Evolutionary conservation across 139 green algal species (phyloP), one percentile per base, ranked within the genome.

Genomic region (Astrephomene gubernaculifera): DNA sequence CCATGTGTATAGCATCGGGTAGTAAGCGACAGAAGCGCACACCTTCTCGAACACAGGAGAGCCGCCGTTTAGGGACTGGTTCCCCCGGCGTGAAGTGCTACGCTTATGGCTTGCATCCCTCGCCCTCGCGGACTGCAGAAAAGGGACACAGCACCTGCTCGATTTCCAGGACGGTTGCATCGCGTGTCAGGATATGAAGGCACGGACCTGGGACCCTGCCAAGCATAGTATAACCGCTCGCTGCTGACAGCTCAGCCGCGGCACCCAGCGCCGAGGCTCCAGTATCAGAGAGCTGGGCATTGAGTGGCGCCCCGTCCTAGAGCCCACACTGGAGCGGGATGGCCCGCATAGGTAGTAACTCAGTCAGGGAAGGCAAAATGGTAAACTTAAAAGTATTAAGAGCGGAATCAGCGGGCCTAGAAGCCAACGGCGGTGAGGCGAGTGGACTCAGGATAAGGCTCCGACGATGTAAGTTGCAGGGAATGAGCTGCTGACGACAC

Each of bases 131-230:
- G 71, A 39, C 71, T 79, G 71, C 45, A 64, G 4, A 29, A 29
- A 0, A 41, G n/a, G n/a, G n/a, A n/a, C n/a, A 61, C 71, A 64
- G 10, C 14, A 49, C 45, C 12, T 41, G 12, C 31, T 38, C 44
- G 44, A 8, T 17, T 54, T 39, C 38, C 39, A 75, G 38, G 38
- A 39, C 61, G 61, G 68, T 39, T 75, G 68, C 68, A 75, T 38
- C 68, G 8, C 65, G 36, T 39, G 17, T 54, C n/a, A n/a, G n/a
- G n/a, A n/a, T 75, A 57, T 33, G 27, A 57, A 57, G 21, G 57
- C 57, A 65, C 71, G 19, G 14, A 80, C 71, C 71, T 81, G 73
- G 35, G 73, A 31, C 3, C 73, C 73, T 70, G 73, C 73, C 31
- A 81, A 54, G 53, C 73, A 81, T 24, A 69, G 17, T 9, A 81